Evolutionary conservation across 2,329 filamentous ascomycete species (phyloP), one percentile per base, ranked within the genome.

Genomic region (Amauroascus niger): DNA sequence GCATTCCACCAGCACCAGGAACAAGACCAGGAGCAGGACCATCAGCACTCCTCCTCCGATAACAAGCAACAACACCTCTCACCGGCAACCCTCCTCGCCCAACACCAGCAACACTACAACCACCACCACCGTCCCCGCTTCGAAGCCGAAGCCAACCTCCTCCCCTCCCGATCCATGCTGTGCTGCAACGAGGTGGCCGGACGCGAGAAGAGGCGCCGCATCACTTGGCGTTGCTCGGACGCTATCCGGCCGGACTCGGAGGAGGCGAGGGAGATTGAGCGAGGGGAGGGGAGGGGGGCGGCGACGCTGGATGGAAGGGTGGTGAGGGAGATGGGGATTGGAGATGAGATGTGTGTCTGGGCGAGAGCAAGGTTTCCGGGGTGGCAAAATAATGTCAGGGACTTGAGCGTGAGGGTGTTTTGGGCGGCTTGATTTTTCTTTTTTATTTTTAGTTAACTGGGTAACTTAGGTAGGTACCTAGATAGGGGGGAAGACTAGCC

Each of bases 261-360:
- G 0, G 64, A 67, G 53, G 69, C 69, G 2, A 55, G 60, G 47
- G 61, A 65, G 39, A 64, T 68, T 24, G 65, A 67, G 44, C 55
- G 37, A 6, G 54, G 28, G 6, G 50, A 61, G n/a, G 69, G 69
- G 3, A 64, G 69, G 9, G 69, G 69, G 0, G 59, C 62, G 11
- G 62, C 53, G 20, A 71, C 68, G 1, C 52, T 71, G 9, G 64
- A 68, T 59, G 69, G 69, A n/a, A 60, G 53, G 6, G 58, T 59
- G 39, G 67, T 71, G 28, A 61, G 69, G 14, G 58, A 61, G 18
- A 55, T 71, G 59, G 56, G 65, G 16, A 49, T 70, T 50, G 69
- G 69, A 0, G 69, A 71, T 57, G 64, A 67, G 4, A 62, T 71
- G 54, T 60, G 63, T 11, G 49, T 71, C n/a, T 71, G 67, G 68